A percentile compares a stretch with the other conserved stretches of the same genome.
These are phyloP conservation scores for Trypanosoma avium DNA, from an alignment of 208 protist species.

Conservation along the genomic window DNA sequence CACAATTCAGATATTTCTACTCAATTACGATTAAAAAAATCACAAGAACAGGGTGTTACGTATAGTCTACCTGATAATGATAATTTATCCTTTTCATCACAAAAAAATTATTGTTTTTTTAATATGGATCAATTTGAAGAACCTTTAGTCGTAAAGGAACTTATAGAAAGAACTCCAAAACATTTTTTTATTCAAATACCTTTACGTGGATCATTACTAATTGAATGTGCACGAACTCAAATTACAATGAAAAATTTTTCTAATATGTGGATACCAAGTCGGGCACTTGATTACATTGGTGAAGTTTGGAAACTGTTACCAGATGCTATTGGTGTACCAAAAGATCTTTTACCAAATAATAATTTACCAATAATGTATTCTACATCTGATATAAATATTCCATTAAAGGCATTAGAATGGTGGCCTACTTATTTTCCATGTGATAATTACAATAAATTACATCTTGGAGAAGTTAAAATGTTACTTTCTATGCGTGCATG, in stretches of 20 bases:
- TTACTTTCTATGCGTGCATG: conserved; percentile 58
- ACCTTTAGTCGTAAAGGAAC: conserved; percentile 37
- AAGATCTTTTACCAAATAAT: background rate
- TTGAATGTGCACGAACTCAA: conserved; percentile 60
- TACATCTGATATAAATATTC: conserved; percentile 41
- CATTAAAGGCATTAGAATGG: conserved; percentile 23
- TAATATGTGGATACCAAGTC: conserved; percentile 15
- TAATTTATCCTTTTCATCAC: background rate
- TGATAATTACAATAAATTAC: conserved; percentile 32
- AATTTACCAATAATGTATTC: conserved; percentile 30
- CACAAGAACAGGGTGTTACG: conserved; percentile 24
- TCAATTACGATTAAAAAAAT: conserved; percentile 9
- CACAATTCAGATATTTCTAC: conserved; percentile 8
- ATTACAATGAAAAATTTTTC: conserved; percentile 5
- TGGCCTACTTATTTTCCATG: conserved; percentile 55
- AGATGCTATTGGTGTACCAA: conserved; percentile 12
- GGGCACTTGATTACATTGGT: conserved; percentile 11
- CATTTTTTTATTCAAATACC: conserved; percentile 40
- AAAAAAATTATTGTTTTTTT: conserved; percentile 48
- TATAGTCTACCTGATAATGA: background rate
- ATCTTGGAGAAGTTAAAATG: conserved; percentile 33
- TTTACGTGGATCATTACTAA: conserved; percentile 23
- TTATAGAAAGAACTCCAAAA: conserved; percentile 38
- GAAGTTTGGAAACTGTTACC: conserved; percentile 16
- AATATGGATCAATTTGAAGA: conserved; percentile 76